phyloP scores from a whole-genome alignment of 352 stramenopile species.

The Thalassiosira exigua region DNA sequence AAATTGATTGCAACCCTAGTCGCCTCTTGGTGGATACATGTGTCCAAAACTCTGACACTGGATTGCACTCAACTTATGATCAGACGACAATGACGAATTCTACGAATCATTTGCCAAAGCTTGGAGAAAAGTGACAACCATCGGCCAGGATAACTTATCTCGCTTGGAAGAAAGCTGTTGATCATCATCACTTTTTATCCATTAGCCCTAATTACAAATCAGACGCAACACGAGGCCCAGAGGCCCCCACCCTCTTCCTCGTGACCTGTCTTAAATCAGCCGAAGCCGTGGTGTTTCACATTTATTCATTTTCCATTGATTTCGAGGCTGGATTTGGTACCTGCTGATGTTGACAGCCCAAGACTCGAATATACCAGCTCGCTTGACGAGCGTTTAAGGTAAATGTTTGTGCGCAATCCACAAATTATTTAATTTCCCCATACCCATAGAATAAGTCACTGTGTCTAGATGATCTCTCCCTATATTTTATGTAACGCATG shows the following conservation, averaged over 20 bases:
- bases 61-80: background rate
- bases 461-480: too few species aligned
- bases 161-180: background rate
- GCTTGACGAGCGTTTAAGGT: too few species aligned
- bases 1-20: background rate
- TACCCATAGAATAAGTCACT: too few species aligned
- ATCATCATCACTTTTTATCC: background rate
- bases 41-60: background rate
- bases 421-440: too few species aligned
- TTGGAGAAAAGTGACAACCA: constrained; percentile 57
- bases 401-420: too few species aligned
- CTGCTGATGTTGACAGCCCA: too few species aligned
- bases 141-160: constrained; percentile 31
- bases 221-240: too few species aligned
- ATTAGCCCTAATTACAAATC: constrained; percentile 1
- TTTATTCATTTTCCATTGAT: too few species aligned
- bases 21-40: background rate
- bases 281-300: background rate
- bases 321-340: too few species aligned
- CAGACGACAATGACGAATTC: constrained; percentile 50
- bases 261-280: background rate
- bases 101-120: constrained; percentile 44
- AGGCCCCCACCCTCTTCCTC: too few species aligned
- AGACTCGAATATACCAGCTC: too few species aligned
- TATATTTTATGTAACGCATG: too few species aligned